Base-by-base conservation (phyloP, 108 stramenopile species). In the Cylindrotheca fusiformis region DNA sequence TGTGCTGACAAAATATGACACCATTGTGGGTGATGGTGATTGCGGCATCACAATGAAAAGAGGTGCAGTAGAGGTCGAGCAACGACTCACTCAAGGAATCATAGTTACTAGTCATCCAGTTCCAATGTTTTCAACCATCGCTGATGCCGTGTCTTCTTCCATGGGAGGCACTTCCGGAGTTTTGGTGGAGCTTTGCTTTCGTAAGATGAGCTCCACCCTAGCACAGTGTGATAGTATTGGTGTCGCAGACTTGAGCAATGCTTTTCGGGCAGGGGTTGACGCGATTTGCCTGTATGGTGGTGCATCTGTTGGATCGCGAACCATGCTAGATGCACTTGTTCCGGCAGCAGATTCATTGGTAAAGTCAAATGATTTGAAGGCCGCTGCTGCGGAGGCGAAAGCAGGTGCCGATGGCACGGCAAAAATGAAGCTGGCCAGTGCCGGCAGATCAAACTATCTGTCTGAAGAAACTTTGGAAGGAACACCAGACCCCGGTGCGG, bases 131-230 rank as follows among this genome's bases (percentile, higher is more conserved):
- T 58, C 73, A 1, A 74, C 73, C 19, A 48, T 94, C 48, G 91
- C 93, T n/a, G 88, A 86, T 66, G 88, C 85, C 0, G 77, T 94
- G 0, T 89, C 87, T 4, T 83, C 72, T 6, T 77, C 79, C 28
- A 96, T 98, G 95, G 99, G 97, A 48, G 99, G 99, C 27, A 97
- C 97, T 5, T 94, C 89, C 41, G 99, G 99, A 8, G 90, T 91
- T 18, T 60, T 99, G 46, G 51, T 97, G 51, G 95, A 98, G 54
- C 71, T 99, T 4, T 80, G 95, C 68, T 97, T 98, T 69, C 91
- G 90, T 2, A 84, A 88, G 65, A 85, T 81, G 63, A 76, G 78
- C 41, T 80, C 87, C 6, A 55, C 49, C 18, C 49, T 82, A 26
- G 51, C 65, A 29, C 68, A 65, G 1, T 52, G 49, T 27, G 53